Conservation (phyloP, 140 eudicot genomes). For the Ambrosia hybrid region DNA sequence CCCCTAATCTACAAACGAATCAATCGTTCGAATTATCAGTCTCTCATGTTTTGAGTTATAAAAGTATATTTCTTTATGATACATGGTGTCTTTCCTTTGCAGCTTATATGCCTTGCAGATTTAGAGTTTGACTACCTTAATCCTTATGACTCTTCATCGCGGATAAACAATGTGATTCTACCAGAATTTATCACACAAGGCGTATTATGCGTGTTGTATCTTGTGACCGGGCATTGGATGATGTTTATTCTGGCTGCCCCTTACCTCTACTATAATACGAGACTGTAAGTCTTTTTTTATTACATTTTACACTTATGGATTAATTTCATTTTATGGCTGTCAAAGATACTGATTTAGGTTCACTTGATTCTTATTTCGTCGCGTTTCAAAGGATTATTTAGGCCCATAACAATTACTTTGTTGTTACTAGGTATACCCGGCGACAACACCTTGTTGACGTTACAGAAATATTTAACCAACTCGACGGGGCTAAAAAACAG, state of each 20-base stretch:
- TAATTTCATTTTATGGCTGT: neutral
- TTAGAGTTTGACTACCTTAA: constrained; percentile 68
- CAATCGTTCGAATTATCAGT: neutral
- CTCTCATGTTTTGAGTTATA: neutral
- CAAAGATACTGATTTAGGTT: neutral
- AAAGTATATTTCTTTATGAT: neutral
- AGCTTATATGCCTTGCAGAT: constrained; percentile 70
- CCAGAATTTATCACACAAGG: constrained; percentile 60
- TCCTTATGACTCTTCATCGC: constrained; percentile 62
- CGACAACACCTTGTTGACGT: constrained; percentile 79
- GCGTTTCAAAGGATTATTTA: neutral
- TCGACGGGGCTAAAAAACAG: constrained; percentile 69
- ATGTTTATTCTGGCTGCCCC: constrained; percentile 52
- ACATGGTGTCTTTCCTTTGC: constrained; percentile 16
- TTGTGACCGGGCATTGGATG: constrained; percentile 64
- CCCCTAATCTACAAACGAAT: neutral
- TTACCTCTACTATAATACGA: constrained; percentile 47
- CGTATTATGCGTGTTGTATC: constrained; percentile 46
- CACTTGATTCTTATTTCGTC: neutral
- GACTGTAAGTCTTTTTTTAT: constrained; percentile 43
- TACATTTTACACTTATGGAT: neutral
- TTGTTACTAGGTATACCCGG: constrained; percentile 43
- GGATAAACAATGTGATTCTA: constrained; percentile 53
- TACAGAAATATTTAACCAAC: constrained; percentile 83
- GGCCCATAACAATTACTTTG: neutral